Percentiles rank a stretch among this genome's conserved stretches.
Conservation (phyloP, 2,329 filamentous ascomycete species). For the Xylaria sp. region DNA sequence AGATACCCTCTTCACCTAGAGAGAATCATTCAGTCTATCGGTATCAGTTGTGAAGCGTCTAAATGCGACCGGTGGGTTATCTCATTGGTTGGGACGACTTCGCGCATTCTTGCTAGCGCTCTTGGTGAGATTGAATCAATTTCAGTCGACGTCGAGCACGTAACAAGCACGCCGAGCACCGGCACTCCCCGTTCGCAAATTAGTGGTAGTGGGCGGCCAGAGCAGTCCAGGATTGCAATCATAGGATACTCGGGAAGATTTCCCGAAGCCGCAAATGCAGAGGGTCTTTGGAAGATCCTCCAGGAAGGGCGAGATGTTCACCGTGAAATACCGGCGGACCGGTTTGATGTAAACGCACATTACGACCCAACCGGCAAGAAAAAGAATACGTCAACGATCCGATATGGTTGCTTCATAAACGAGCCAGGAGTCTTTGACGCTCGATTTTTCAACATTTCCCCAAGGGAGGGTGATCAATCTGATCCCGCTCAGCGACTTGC, state of each 20-base stretch:
- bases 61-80: not conserved
- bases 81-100: conserved; percentile 5
- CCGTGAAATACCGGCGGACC: conserved; percentile 35
- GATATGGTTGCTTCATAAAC: conserved; percentile 37
- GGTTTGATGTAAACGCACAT: conserved; percentile 39
- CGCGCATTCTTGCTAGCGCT: not conserved
- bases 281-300: conserved; percentile 43
- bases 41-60: not conserved
- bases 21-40: not conserved
- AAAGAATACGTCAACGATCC: conserved; percentile 37
- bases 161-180: not conserved
- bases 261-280: conserved; percentile 25
- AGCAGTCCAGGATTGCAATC: conserved; percentile 25
- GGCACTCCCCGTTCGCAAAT: not conserved
- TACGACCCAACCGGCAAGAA: conserved; percentile 39
- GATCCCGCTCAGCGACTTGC: conserved; percentile 74
- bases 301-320: conserved; percentile 43
- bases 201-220: conserved; percentile 9
- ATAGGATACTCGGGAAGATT: conserved; percentile 3
- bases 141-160: not conserved
- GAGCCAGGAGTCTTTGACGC: conserved; percentile 41
- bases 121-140: not conserved
- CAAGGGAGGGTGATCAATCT: conserved; percentile 52
- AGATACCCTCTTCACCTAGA: not conserved
- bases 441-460: conserved; percentile 43